phyloP scores from a whole-genome alignment of 169 alveolate genomes.

The Cryptosporidium baileyi region DNA sequence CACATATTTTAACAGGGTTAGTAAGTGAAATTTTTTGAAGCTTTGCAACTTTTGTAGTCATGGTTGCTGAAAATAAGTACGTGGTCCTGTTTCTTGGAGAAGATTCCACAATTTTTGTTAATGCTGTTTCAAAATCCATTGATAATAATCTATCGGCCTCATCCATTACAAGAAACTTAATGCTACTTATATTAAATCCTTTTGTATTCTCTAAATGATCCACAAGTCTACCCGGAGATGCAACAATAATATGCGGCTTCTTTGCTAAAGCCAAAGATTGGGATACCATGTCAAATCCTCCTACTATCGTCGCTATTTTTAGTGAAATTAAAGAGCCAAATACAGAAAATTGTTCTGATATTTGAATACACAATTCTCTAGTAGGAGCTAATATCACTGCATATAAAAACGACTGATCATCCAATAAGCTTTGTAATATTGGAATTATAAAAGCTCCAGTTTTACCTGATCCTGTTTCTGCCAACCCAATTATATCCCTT shows the following conservation, averaged over 20 bases:
- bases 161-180: conserved; percentile 91
- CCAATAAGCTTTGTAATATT: conserved; percentile 89
- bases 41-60: conserved; percentile 97
- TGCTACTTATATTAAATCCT: conserved; percentile 92
- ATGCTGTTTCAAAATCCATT: conserved; percentile 96
- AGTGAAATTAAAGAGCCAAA: conserved; percentile 90
- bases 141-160: conserved; percentile 95
- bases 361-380: conserved; percentile 97
- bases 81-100: conserved; percentile 93
- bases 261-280: conserved; percentile 94
- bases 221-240: conserved; percentile 99
- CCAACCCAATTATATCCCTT: conserved; percentile 97
- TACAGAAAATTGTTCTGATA: conserved; percentile 94
- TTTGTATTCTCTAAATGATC: conserved; percentile 98
- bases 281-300: conserved; percentile 96
- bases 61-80: conserved; percentile 98
- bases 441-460: conserved; percentile 96
- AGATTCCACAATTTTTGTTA: conserved; percentile 90
- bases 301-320: conserved; percentile 93
- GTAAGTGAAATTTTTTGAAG: conserved; percentile 94
- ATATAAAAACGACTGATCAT: conserved; percentile 85
- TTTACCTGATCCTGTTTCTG: conserved; percentile 98
- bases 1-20: conserved; percentile 94
- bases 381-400: conserved; percentile 96
- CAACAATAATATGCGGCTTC: conserved; percentile 96